Conservation (phyloP, 129 eudicot genomes). For the Artemisia argyi region DNA sequence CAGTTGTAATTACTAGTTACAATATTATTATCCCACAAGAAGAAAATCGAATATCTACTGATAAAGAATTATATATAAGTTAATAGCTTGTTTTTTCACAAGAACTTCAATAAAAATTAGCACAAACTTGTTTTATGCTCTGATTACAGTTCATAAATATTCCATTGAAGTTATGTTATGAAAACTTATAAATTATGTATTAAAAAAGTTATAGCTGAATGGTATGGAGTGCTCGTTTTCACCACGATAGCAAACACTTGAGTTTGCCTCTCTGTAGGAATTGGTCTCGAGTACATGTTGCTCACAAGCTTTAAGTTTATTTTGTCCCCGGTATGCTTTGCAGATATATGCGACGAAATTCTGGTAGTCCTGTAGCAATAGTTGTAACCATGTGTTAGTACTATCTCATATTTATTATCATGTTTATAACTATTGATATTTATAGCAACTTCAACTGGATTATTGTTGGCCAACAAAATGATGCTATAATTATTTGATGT, state of each 20-base stretch:
- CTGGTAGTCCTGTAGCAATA: constrained; percentile 59
- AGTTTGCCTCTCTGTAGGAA: constrained; percentile 25
- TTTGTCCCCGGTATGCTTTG: constrained; percentile 60
- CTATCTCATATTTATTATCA: not conserved
- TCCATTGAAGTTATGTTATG: not conserved
- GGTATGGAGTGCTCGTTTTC: constrained; percentile 16
- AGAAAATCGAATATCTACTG: not conserved
- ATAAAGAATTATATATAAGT: not conserved
- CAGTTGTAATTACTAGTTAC: too few relatives aligned
- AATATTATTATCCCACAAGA: not conserved
- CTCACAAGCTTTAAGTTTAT: constrained; percentile 49
- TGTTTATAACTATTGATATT: not conserved
- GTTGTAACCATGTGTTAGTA: constrained; percentile 4
- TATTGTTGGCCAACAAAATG: not conserved
- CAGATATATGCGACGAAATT: constrained; percentile 70
- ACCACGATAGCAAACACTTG: constrained; percentile 39
- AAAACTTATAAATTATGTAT: not conserved
- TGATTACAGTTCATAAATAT: not conserved
- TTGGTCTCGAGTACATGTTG: constrained; percentile 28
- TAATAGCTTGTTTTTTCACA: not conserved
- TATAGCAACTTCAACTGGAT: not conserved
- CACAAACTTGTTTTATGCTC: not conserved
- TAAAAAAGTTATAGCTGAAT: constrained; percentile 24
- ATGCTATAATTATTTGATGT: not conserved
- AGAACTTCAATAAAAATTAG: not conserved